A percentile compares a stretch with the other conserved stretches of the same genome.
phyloP scores from a whole-genome alignment of 148 eudicot genomes.

The Rhododendron molle region DNA sequence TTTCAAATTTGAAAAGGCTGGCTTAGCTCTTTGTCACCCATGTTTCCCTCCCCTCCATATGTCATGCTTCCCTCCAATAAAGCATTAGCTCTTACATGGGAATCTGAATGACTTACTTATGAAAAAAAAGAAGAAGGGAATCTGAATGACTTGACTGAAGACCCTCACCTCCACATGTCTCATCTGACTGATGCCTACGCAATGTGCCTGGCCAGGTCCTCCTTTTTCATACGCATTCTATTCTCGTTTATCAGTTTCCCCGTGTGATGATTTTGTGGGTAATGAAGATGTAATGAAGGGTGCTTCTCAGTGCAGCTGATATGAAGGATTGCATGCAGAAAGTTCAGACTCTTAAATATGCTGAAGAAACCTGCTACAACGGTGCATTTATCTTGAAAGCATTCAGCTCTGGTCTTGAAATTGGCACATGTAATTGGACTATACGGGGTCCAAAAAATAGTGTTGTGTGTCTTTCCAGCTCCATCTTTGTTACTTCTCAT shows the following conservation, averaged over 20 bases:
- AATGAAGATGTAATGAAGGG: slow-evolving; percentile 17
- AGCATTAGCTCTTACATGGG: neutral
- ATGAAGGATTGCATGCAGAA: slow-evolving; percentile 60
- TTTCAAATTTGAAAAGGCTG: neutral
- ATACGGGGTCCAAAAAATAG: slow-evolving; percentile 53
- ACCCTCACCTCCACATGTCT: neutral
- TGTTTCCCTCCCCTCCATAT: neutral
- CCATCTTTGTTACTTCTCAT: slow-evolving; percentile 44
- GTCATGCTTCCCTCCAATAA: neutral
- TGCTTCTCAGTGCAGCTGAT: slow-evolving; percentile 77
- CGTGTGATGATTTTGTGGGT: neutral
- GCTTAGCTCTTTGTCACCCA: neutral
- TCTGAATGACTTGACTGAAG: neutral
- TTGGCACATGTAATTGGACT: slow-evolving; percentile 85
- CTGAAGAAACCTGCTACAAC: slow-evolving; percentile 78
- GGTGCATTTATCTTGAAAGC: slow-evolving; percentile 63
- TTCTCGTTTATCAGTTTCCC: neutral
- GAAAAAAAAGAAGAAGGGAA: no score
- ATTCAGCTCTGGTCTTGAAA: slow-evolving; percentile 86
- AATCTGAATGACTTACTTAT: neutral
- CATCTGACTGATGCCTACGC: neutral
- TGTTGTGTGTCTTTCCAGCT: slow-evolving; percentile 47
- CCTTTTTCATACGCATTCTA: neutral
- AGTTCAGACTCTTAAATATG: slow-evolving; percentile 68
- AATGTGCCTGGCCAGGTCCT: neutral